These are phyloP conservation scores for Gnaphalium uliginosum DNA, from an alignment of 129 eudicot genomes.

Conservation along the genomic window DNA sequence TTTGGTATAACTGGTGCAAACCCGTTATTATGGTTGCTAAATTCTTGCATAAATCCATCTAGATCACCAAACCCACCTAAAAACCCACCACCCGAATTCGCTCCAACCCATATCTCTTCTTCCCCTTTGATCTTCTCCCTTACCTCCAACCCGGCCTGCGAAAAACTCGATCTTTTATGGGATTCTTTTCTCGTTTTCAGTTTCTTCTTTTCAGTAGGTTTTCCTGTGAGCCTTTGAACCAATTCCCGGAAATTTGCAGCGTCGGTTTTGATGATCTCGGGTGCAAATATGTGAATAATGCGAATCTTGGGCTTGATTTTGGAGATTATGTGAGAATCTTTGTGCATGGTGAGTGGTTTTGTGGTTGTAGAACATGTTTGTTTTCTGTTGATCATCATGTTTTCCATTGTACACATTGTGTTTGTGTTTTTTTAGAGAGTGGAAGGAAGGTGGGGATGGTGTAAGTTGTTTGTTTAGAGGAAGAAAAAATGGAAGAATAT, in stretches of 20 bases:
- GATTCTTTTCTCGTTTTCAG: constrained; percentile 29
- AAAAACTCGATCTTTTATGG: constrained; percentile 36
- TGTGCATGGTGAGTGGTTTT: constrained; percentile 53
- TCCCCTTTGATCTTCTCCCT: constrained; percentile 75
- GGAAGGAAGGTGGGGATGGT: constrained; percentile 33
- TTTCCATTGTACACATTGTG: constrained; percentile 57
- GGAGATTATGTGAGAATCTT: constrained; percentile 62
- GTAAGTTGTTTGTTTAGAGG: constrained; percentile 36
- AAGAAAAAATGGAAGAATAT: constrained; percentile 36
- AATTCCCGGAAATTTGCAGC: constrained; percentile 81
- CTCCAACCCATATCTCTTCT: constrained; percentile 80
- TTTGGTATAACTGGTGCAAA: constrained; percentile 45
- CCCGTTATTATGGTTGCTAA: constrained; percentile 39
- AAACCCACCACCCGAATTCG: constrained; percentile 76
- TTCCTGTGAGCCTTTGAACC: constrained; percentile 87
- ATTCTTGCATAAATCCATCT: constrained; percentile 83
- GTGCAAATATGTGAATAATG: constrained; percentile 91
- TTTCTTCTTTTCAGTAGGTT: constrained; percentile 55
- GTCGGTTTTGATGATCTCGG: constrained; percentile 91
- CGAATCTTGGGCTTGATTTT: constrained; percentile 85
- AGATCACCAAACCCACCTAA: constrained; percentile 70
- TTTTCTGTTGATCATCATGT: constrained; percentile 49
- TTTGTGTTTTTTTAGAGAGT: constrained; percentile 21
- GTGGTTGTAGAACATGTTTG: constrained; percentile 41
- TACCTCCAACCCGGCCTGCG: constrained; percentile 33